These are phyloP conservation scores for Fusarium azukiicola DNA, from an alignment of 2,329 filamentous ascomycete genomes.

Conservation along the genomic window DNA sequence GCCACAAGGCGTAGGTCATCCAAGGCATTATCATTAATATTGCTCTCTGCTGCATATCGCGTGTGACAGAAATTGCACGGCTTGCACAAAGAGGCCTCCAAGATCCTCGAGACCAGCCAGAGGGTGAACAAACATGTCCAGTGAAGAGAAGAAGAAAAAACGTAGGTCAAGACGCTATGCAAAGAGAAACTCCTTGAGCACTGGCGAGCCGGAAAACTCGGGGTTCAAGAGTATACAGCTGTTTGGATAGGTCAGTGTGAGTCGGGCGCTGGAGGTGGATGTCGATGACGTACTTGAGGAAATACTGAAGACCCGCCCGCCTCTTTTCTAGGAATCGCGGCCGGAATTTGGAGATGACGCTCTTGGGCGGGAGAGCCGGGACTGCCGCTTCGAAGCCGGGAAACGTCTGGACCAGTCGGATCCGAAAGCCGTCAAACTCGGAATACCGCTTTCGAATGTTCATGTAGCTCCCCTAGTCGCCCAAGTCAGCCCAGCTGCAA, in stretches of 20 bases:
- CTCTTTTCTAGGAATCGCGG: slow-evolving; percentile 92
- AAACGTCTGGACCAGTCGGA: slow-evolving; percentile 88
- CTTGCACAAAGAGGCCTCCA: slow-evolving; percentile 51
- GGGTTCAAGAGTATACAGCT: slow-evolving; percentile 96
- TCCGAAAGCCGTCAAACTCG: slow-evolving; percentile 92
- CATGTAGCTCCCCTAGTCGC: slow-evolving; percentile 78
- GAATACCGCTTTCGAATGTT: slow-evolving; percentile 89
- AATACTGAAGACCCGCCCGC: slow-evolving; percentile 92
- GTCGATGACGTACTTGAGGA: slow-evolving; percentile 86
- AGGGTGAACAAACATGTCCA: slow-evolving; percentile 47
- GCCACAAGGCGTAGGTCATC: slow-evolving; percentile 38
- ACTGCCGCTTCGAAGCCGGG: slow-evolving; percentile 92
- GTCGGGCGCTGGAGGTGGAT: background rate
- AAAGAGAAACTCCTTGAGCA: slow-evolving; percentile 95
- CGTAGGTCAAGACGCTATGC: slow-evolving; percentile 62
- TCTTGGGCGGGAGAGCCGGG: slow-evolving; percentile 95
- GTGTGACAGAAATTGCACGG: slow-evolving; percentile 36
- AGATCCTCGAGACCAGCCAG: slow-evolving; percentile 27
- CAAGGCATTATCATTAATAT: slow-evolving; percentile 56
- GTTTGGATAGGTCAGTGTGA: slow-evolving; percentile 43
- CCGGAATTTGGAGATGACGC: slow-evolving; percentile 91
- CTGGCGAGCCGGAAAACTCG: slow-evolving; percentile 94
- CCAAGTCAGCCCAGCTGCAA: background rate
- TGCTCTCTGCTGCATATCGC: slow-evolving; percentile 40
- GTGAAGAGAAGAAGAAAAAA: slow-evolving; percentile 42